Conservation (phyloP, 139 green algal species). For the Ettlia oleoabundans region DNA sequence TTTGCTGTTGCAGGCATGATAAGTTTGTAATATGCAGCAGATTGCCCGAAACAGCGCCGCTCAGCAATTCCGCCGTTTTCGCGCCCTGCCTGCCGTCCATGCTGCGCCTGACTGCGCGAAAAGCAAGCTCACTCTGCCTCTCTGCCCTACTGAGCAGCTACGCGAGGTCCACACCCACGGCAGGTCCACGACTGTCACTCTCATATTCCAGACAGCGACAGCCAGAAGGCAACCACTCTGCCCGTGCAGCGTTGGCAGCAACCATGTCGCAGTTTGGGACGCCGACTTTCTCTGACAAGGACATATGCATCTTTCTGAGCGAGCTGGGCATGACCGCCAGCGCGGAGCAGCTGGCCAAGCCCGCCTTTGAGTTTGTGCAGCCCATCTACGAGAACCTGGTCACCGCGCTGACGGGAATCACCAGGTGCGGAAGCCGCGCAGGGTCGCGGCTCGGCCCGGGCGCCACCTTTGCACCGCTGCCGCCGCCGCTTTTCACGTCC, state of each 20-base stretch:
- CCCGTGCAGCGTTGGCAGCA: not conserved
- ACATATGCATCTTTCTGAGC: constrained; percentile 83
- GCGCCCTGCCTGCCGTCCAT: too few species aligned
- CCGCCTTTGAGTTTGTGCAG: constrained; percentile 78
- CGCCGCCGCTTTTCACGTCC: not conserved
- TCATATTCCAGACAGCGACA: not conserved
- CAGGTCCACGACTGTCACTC: too few species aligned
- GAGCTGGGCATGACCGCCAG: constrained; percentile 82
- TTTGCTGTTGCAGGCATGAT: not conserved
- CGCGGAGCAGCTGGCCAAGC: constrained; percentile 78
- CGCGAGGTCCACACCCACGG: too few species aligned
- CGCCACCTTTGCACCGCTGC: too few species aligned
- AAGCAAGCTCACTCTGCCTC: too few species aligned
- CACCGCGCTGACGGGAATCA: constrained; percentile 75
- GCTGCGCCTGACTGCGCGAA: too few species aligned
- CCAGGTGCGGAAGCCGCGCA: too few species aligned
- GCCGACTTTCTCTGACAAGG: constrained; percentile 74
- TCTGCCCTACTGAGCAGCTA: too few species aligned
- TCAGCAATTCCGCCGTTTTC: not conserved
- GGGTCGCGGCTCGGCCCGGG: too few species aligned
- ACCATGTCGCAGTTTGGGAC: constrained; percentile 78
- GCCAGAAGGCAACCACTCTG: not conserved
- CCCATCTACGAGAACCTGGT: constrained; percentile 82
- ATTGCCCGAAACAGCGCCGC: not conserved
- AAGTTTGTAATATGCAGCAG: not conserved